Base-by-base conservation (phyloP, 2,329 filamentous ascomycete genomes). In the Cladobotryum mycophilum region DNA sequence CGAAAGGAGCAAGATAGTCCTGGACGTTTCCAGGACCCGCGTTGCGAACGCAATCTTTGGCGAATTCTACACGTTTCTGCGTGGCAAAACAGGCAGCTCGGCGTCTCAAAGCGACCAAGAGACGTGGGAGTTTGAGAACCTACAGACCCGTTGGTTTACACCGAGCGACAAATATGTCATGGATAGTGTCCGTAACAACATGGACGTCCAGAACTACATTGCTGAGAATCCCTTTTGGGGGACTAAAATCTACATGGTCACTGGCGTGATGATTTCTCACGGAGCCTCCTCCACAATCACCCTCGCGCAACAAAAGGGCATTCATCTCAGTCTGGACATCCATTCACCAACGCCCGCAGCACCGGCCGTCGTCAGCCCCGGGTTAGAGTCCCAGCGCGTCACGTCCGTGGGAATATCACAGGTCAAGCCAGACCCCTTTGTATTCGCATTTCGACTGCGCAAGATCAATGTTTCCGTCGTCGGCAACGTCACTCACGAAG, bases 401-500 rank as follows among this genome's bases (percentile, higher is more conserved):
- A 36, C 44, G 22, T 33, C 33, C 33, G 33, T 37, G 17, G 3
- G n/a, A 11, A 13, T 36, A 17, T 37, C 33, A 4, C 44, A 45
- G 18, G 33, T 7, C 13, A 45, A 22, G 14, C 37, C 34, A 6
- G 33, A 45, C n/a, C 35, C n/a, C 15, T 18, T 45, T n/a, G 34
- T 45, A n/a, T 45, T 45, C 37, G 44, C 44, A 8, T 45, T 45
- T n/a, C 44, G 37, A 7, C 44, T 45, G 20, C 44, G 44, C 15
- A 22, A 15, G 17, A 37, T 45, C 33, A 45, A 45, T 13, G 37
- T 45, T 6, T 45, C 44, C 2, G 17, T 35, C 17, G 44, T 9
- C n/a, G 44, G 44, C 1, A 33, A 37, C 8, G 11, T 45, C 12
- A 5, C 20, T 7, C 44, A 45, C 12, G 12, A 12, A 18, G 33